phyloP scores from a whole-genome alignment of 345 rosid species.

The Sisymbrium altissimum region DNA sequence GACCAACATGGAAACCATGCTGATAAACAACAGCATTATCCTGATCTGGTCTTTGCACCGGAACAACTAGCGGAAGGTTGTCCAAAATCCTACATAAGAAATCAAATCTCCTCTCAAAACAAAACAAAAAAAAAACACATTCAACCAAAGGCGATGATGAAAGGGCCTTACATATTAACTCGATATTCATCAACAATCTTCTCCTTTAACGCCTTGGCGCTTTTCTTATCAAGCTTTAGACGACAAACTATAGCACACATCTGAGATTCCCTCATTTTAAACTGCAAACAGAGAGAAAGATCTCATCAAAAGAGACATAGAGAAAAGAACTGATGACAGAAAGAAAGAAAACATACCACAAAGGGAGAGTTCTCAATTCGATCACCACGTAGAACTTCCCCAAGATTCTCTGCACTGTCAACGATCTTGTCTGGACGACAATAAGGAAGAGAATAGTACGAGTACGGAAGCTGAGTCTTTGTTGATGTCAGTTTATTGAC shows the following conservation, averaged over 20 bases:
- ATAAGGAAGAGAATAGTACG: constrained; percentile 69
- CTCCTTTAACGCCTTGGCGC: constrained; percentile 66
- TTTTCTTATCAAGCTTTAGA: constrained; percentile 46
- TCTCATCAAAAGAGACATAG: background rate
- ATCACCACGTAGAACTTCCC: constrained; percentile 93
- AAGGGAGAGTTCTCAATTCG: constrained; percentile 88
- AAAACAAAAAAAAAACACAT: background rate
- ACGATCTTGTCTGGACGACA: constrained; percentile 60
- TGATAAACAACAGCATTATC: constrained; percentile 48
- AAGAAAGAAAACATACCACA: constrained; percentile 42
- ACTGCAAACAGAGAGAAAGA: constrained; percentile 39
- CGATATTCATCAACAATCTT: constrained; percentile 84
- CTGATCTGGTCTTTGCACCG: constrained; percentile 43
- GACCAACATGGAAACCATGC: constrained; percentile 59
- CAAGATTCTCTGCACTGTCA: constrained; percentile 90
- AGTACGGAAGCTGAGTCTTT: constrained; percentile 90
- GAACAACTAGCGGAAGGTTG: constrained; percentile 59
- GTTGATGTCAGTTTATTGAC: constrained; percentile 88
- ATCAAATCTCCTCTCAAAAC: background rate
- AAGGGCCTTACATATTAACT: constrained; percentile 62
- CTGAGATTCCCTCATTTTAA: constrained; percentile 78
- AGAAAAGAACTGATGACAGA: background rate
- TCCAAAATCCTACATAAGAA: constrained; percentile 53
- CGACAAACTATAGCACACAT: constrained; percentile 63
- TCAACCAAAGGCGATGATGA: background rate